A percentile compares a stretch with the other conserved stretches of the same genome.
Conservation (phyloP, 768 basidiomycete genomes). For the Leccinum subtestaceum region DNA sequence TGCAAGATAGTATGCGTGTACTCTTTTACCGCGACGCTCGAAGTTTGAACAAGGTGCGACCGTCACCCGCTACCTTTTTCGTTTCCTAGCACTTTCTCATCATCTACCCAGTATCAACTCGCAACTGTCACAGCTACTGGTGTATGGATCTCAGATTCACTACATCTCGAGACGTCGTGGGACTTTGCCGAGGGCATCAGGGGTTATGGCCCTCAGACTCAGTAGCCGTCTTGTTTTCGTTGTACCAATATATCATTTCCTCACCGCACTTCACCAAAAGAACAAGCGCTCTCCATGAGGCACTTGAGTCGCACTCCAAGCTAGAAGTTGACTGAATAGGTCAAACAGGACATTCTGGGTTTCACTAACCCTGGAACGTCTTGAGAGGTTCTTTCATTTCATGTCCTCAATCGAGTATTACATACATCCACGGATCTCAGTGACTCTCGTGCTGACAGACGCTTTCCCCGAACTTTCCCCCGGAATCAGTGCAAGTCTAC, state of each 20-base stretch:
- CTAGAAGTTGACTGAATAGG: too few relatives aligned
- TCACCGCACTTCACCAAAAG: neutral
- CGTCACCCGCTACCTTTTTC: neutral
- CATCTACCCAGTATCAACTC: conserved; percentile 80
- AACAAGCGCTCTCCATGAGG: too few relatives aligned
- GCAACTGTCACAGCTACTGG: conserved; percentile 82
- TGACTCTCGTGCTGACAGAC: neutral
- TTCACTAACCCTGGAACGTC: too few relatives aligned
- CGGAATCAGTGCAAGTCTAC: neutral
- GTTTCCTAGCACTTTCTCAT: neutral
- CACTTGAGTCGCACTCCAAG: too few relatives aligned
- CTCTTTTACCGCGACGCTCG: conserved; percentile 96
- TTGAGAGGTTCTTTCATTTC: too few relatives aligned
- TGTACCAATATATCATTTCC: conserved; percentile 9
- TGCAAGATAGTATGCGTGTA: conserved; percentile 87
- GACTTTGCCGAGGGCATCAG: conserved; percentile 88
- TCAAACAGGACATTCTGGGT: too few relatives aligned
- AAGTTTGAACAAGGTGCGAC: conserved; percentile 86
- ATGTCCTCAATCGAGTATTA: too few relatives aligned
- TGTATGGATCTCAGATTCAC: conserved; percentile 74
- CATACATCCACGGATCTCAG: neutral
- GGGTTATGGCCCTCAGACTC: conserved; percentile 89
- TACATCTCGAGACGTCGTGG: conserved; percentile 79
- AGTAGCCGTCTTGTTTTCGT: conserved; percentile 41
- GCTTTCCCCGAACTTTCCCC: neutral